phyloP scores from a whole-genome alignment of 1,139 yeast species.

The Lipomyces yarrowii region DNA sequence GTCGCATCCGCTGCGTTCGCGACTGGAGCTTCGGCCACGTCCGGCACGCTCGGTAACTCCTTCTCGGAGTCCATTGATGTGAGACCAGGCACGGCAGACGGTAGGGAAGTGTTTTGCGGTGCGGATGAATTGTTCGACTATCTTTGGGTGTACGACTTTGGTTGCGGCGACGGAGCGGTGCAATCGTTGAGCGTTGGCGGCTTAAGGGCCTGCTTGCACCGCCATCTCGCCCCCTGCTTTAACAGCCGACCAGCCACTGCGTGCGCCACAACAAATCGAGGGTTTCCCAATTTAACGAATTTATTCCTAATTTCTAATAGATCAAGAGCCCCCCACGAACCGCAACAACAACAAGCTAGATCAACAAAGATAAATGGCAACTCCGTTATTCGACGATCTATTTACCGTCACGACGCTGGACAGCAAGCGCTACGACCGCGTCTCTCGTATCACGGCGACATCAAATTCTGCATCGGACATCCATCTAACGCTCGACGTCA shows the following conservation, averaged over 20 bases:
- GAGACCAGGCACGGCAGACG: not conserved
- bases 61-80: not conserved
- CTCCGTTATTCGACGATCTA: constrained; percentile 90
- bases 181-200: not conserved
- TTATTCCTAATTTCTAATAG: not conserved
- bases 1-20: not conserved
- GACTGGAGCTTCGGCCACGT: not conserved
- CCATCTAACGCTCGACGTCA: constrained; percentile 85
- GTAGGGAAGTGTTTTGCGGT: not conserved
- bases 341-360: not conserved
- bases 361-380: constrained; percentile 57
- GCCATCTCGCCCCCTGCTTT: not conserved
- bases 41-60: not conserved
- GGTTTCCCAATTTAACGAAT: not conserved
- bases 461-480: constrained; percentile 85
- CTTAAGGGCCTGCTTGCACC: not conserved
- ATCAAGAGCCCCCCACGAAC: not conserved
- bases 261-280: not conserved
- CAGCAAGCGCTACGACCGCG: constrained; percentile 89
- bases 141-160: not conserved
- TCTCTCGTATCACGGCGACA: constrained; percentile 83
- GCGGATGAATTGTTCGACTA: not conserved
- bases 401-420: constrained; percentile 86
- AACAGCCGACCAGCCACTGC: not conserved
- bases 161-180: not conserved